A percentile compares a stretch with the other conserved stretches of the same genome.
Conservation (phyloP, 1,284 basidiomycete species). For the Leccinum discolor region DNA sequence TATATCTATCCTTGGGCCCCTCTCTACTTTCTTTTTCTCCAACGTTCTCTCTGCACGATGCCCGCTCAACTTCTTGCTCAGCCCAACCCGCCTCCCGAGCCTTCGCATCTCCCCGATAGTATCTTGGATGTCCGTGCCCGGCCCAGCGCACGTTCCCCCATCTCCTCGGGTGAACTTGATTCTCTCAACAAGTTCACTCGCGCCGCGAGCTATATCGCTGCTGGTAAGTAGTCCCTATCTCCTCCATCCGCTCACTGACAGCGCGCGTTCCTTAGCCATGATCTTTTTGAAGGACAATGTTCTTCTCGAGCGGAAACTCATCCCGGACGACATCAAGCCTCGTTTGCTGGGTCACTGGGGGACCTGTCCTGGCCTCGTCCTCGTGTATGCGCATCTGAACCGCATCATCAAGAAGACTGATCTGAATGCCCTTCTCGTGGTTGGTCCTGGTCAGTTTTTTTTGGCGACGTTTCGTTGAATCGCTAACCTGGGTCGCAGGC, state of each 20-base stretch:
- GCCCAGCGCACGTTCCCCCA: conserved; percentile 42
- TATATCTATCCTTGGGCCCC: neutral
- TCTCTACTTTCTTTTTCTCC: neutral
- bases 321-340: conserved; percentile 71
- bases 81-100: conserved; percentile 64
- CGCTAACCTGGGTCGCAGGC: conserved; percentile 35
- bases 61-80: conserved; percentile 55
- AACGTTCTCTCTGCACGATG: conserved; percentile 39
- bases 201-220: conserved; percentile 66
- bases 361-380: conserved; percentile 75
- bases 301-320: conserved; percentile 63
- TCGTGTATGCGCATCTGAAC: conserved; percentile 83
- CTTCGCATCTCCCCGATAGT: conserved; percentile 56
- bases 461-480: neutral
- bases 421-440: conserved; percentile 68
- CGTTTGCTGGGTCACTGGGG: conserved; percentile 82
- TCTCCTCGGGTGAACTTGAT: conserved; percentile 49
- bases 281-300: conserved; percentile 81
- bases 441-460: conserved; percentile 55
- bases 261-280: conserved; percentile 49
- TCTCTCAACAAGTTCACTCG: conserved; percentile 55
- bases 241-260: conserved; percentile 2
- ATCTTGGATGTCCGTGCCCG: conserved; percentile 47
- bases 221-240: conserved; percentile 38
- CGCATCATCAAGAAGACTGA: conserved; percentile 67